A percentile compares a stretch with the other conserved stretches of the same genome.
phyloP scores from a whole-genome alignment of 23 red algal species.

The Gracilaria gracilis region DNA sequence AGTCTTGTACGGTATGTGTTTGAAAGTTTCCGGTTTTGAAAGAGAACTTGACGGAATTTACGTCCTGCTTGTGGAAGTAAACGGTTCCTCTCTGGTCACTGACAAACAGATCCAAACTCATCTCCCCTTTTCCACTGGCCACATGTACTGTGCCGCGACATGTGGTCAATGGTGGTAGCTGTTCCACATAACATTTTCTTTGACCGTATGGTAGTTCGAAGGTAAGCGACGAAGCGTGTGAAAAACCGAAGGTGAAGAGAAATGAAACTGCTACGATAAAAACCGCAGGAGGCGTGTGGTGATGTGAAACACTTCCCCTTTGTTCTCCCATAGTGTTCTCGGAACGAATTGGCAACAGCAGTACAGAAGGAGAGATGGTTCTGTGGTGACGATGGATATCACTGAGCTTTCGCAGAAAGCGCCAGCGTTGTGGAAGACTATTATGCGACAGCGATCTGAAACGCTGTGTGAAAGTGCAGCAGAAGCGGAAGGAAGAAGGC shows the following conservation, averaged over 20 bases:
- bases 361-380: neutral
- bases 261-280: neutral
- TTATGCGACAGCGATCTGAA: neutral
- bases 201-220: conserved; percentile 70
- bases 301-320: neutral
- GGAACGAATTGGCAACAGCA: neutral
- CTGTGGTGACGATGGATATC: neutral
- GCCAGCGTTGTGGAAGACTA: neutral
- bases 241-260: neutral
- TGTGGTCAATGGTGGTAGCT: conserved; percentile 47
- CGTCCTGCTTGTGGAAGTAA: conserved; percentile 68
- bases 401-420: neutral
- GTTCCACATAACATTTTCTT: conserved; percentile 75
- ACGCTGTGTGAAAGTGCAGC: neutral
- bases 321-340: neutral
- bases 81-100: conserved; percentile 56
- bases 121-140: conserved; percentile 66
- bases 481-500: neutral
- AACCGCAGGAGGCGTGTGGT: neutral
- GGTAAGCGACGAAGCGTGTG: conserved; percentile 45
- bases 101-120: conserved; percentile 80
- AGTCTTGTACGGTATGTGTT: conserved; percentile 39
- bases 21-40: conserved; percentile 35
- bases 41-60: conserved; percentile 72
- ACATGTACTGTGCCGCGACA: conserved; percentile 68